These are phyloP conservation scores for Fagopyrum tataricum DNA, from an alignment of 148 eudicot species.

Conservation along the genomic window DNA sequence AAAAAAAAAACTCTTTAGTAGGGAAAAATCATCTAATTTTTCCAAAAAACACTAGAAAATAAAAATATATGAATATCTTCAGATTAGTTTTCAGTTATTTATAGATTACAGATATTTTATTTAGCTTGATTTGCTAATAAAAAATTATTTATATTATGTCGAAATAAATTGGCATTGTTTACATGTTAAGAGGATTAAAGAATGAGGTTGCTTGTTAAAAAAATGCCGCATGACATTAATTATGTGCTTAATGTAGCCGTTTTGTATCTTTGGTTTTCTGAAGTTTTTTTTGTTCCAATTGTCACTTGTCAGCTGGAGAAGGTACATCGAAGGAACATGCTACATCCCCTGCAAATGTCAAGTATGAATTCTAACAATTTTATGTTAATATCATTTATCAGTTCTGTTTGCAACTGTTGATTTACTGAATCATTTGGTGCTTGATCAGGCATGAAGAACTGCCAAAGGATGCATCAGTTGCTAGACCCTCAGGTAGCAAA, in stretches of 20 bases:
- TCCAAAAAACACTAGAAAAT: background rate
- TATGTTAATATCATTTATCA: background rate
- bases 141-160: no score
- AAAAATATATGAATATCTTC: background rate
- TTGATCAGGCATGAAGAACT: conserved; percentile 71
- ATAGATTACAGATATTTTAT: no score
- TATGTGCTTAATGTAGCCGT: background rate
- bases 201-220: no score
- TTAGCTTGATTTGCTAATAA: no score
- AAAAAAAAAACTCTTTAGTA: no score
- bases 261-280: conserved; percentile 2
- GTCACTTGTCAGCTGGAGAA: conserved; percentile 43
- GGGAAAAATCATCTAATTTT: background rate
- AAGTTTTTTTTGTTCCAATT: conserved; percentile 3
- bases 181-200: no score
- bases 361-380: conserved; percentile 34
- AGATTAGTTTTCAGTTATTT: background rate
- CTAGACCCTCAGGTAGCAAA: conserved; percentile 39
- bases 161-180: no score
- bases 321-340: conserved; percentile 49
- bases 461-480: conserved; percentile 43
- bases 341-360: conserved; percentile 43
- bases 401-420: conserved; percentile 11
- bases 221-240: no score
- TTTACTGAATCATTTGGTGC: conserved; percentile 12